Evolutionary conservation across 352 stramenopile genomes (phyloP).

Genomic region (Thraustochytrium sp.): DNA sequence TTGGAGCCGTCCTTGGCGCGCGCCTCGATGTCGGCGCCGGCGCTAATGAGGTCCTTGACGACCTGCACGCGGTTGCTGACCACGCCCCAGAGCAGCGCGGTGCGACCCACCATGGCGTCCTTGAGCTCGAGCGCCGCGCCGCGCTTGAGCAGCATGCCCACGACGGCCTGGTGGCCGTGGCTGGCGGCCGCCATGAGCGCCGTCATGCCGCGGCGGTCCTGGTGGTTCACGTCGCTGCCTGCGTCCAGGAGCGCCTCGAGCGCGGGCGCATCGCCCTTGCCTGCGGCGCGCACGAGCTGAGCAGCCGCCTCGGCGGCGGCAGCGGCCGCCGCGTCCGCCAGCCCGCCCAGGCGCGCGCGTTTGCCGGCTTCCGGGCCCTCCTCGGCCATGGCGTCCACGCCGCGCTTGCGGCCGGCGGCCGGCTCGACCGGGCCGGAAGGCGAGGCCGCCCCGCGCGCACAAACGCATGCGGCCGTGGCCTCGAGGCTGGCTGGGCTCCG

Average conservation of each 20-base stretch:
- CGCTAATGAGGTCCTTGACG: background rate
- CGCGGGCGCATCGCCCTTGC: background rate
- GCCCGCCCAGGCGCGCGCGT: background rate
- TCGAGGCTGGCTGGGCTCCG: background rate
- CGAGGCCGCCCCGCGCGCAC: too few species aligned
- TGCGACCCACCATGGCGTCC: background rate
- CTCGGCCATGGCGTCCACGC: background rate
- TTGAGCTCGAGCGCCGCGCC: background rate
- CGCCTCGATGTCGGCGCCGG: conserved; percentile 5
- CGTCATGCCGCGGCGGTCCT: background rate
- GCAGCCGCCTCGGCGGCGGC: background rate
- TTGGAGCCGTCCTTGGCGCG: conserved; percentile 2
- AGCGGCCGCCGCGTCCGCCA: background rate
- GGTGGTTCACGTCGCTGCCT: background rate
- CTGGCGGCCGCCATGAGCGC: conserved; percentile 1
- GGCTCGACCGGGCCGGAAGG: too few species aligned
- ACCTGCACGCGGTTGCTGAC: background rate
- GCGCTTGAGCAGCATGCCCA: background rate
- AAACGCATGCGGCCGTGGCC: background rate
- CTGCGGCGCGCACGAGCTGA: background rate
- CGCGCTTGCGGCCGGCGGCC: background rate
- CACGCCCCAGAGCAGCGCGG: conserved; percentile 20
- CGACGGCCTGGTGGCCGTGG: background rate
- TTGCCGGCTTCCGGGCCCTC: background rate
- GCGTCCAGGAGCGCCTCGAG: background rate